These are phyloP conservation scores for Carex parvula DNA, from an alignment of 176 grass and related monocot genomes.

Conservation along the genomic window DNA sequence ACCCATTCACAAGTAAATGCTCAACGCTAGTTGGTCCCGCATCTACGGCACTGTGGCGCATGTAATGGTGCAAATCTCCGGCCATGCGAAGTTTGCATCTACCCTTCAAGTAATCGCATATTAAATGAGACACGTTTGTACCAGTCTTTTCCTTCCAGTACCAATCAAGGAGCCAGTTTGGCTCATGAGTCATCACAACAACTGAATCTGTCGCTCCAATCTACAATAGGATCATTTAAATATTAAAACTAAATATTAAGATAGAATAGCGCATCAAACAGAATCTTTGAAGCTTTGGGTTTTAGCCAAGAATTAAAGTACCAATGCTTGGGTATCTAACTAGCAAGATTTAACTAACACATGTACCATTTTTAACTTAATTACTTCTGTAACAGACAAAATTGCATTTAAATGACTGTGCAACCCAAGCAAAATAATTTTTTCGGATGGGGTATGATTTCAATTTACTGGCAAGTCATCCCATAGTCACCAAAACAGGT, in stretches of 20 bases:
- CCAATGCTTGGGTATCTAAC: not conserved
- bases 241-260: constrained; percentile 31
- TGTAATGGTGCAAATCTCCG: constrained; percentile 94
- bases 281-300: not conserved
- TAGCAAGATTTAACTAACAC: too few species aligned
- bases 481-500: not conserved
- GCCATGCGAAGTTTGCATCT: constrained; percentile 93
- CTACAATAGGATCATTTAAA: constrained; percentile 54
- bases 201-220: constrained; percentile 81
- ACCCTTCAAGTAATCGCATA: constrained; percentile 74
- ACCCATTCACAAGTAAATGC: constrained; percentile 92
- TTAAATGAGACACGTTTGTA: constrained; percentile 78
- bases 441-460: not conserved
- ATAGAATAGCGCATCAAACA: not conserved
- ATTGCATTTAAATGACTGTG: not conserved
- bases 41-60: constrained; percentile 76
- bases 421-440: not conserved
- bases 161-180: constrained; percentile 98
- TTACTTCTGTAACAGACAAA: not conserved
- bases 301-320: not conserved
- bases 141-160: constrained; percentile 86
- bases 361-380: not conserved
- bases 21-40: constrained; percentile 46
- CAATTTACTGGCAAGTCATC: not conserved
- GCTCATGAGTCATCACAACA: constrained; percentile 79